phyloP scores from a whole-genome alignment of 1,284 basidiomycete genomes.

The Apiotrichum domesticum region DNA sequence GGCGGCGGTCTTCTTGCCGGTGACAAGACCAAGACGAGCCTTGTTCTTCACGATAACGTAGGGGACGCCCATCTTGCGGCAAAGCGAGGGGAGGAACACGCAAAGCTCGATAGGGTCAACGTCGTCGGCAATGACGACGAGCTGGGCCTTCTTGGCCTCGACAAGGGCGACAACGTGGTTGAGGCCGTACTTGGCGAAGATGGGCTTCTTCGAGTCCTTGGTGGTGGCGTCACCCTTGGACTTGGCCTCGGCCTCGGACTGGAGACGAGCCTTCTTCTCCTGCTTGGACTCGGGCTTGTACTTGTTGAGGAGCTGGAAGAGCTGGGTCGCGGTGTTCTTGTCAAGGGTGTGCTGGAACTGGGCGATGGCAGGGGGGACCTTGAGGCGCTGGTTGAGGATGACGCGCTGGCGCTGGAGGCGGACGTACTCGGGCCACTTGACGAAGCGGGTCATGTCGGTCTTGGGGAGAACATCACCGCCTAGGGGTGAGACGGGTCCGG shows the following conservation, averaged over 20 bases:
- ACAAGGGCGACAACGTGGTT: slow-evolving; percentile 95
- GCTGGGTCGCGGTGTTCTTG: slow-evolving; percentile 98
- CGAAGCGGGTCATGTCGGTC: slow-evolving; percentile 91
- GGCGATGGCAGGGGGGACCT: slow-evolving; percentile 96
- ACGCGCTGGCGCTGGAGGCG: slow-evolving; percentile 98
- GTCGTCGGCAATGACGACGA: slow-evolving; percentile 96
- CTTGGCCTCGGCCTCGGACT: slow-evolving; percentile 67
- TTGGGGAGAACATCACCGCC: slow-evolving; percentile 91
- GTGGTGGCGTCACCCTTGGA: slow-evolving; percentile 49
- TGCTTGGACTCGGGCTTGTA: slow-evolving; percentile 64
- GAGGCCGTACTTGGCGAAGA: slow-evolving; percentile 93
- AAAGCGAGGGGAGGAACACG: slow-evolving; percentile 96
- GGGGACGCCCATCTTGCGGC: slow-evolving; percentile 96
- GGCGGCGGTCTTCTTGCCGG: slow-evolving; percentile 87
- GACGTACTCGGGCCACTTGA: slow-evolving; percentile 99
- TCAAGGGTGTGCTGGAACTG: slow-evolving; percentile 98
- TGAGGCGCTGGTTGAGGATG: slow-evolving; percentile 95
- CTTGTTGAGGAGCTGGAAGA: slow-evolving; percentile 98
- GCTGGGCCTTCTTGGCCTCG: slow-evolving; percentile 94
- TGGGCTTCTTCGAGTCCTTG: slow-evolving; percentile 80
- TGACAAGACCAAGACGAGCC: slow-evolving; percentile 72
- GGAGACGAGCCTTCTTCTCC: slow-evolving; percentile 95
- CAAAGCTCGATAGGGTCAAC: slow-evolving; percentile 81
- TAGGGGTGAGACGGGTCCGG: slow-evolving; percentile 36
- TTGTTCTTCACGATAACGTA: slow-evolving; percentile 98